Evolutionary conservation across 2,329 filamentous ascomycete genomes (phyloP).

Genomic region (Nigrospora sphaerica): DNA sequence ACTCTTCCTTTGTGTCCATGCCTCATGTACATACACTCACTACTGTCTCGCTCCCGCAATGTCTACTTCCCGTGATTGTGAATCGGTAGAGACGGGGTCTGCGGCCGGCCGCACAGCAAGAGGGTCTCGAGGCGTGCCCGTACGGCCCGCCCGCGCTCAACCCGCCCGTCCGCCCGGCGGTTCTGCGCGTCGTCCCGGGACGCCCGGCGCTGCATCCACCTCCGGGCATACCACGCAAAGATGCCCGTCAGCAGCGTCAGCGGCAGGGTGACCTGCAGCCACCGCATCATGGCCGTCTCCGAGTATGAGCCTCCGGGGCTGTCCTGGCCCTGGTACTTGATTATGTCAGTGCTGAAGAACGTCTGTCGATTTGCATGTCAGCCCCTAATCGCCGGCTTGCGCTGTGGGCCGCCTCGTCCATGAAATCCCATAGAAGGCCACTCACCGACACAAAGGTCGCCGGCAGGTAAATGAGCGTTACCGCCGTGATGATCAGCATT

Average conservation of each 20-base stretch:
- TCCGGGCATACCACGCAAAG: background rate
- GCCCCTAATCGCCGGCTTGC: background rate
- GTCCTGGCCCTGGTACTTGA: slow-evolving; percentile 7
- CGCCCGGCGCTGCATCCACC: background rate
- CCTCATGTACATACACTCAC: too few relatives aligned
- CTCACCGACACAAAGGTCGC: slow-evolving; percentile 27
- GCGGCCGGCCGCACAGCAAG: too few relatives aligned
- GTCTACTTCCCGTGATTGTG: too few relatives aligned
- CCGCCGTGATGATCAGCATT: slow-evolving; percentile 25
- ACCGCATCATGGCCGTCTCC: slow-evolving; percentile 19
- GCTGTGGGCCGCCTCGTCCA: background rate
- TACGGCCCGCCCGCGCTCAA: too few relatives aligned
- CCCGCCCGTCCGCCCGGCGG: too few relatives aligned
- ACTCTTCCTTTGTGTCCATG: too few relatives aligned
- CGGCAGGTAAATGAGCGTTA: slow-evolving; percentile 25
- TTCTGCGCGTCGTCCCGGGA: background rate
- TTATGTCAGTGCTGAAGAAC: slow-evolving; percentile 21
- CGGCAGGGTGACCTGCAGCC: slow-evolving; percentile 29
- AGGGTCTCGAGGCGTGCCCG: too few relatives aligned
- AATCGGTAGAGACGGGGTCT: too few relatives aligned
- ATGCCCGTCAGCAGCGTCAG: slow-evolving; percentile 23
- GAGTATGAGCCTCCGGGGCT: slow-evolving; percentile 18
- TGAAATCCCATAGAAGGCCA: background rate
- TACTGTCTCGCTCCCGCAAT: too few relatives aligned
- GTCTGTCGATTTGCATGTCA: slow-evolving; percentile 15